Conservation (phyloP, 495 filamentous ascomycete species). For the Oidiodendron maius region DNA sequence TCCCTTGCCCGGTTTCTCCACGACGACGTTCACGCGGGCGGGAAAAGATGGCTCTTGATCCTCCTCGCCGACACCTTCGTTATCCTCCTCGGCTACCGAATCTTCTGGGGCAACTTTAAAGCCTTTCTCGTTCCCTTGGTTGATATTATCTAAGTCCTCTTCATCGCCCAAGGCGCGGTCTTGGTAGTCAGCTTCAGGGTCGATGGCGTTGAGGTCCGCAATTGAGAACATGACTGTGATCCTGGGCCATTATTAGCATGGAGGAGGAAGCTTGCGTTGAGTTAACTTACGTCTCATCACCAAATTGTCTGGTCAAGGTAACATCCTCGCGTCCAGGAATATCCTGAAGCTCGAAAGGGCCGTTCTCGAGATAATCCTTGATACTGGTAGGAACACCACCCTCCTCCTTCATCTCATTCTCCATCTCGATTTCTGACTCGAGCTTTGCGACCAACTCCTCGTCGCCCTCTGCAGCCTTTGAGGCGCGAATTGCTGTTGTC, state of each 20-base stretch:
- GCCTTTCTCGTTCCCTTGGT: slow-evolving; percentile 17
- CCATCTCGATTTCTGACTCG: slow-evolving; percentile 66
- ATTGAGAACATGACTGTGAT: slow-evolving; percentile 93
- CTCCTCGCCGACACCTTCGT: slow-evolving; percentile 32
- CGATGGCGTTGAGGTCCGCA: slow-evolving; percentile 74
- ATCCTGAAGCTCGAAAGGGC: slow-evolving; percentile 69
- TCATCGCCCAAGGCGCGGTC: slow-evolving; percentile 37
- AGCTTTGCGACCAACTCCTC: slow-evolving; percentile 72
- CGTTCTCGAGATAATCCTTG: slow-evolving; percentile 68
- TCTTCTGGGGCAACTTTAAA: slow-evolving; percentile 20
- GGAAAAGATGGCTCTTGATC: slow-evolving; percentile 61
- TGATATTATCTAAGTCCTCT: slow-evolving; percentile 11
- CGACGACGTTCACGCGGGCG: slow-evolving; percentile 74
- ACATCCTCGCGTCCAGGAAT: slow-evolving; percentile 81
- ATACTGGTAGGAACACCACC: slow-evolving; percentile 55
- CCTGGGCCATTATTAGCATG: slow-evolving; percentile 37
- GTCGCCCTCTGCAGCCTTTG: slow-evolving; percentile 60
- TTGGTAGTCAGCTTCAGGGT: slow-evolving; percentile 53
- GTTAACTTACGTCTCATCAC: slow-evolving; percentile 72
- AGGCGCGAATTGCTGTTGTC: slow-evolving; percentile 52
- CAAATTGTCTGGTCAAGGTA: slow-evolving; percentile 71
- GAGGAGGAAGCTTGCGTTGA: background rate
- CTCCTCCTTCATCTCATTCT: slow-evolving; percentile 49
- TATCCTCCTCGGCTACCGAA: slow-evolving; percentile 11
- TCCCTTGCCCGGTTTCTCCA: slow-evolving; percentile 78